Conservation (phyloP, 2,329 filamentous ascomycete genomes). For the Diaporthe sp. region DNA sequence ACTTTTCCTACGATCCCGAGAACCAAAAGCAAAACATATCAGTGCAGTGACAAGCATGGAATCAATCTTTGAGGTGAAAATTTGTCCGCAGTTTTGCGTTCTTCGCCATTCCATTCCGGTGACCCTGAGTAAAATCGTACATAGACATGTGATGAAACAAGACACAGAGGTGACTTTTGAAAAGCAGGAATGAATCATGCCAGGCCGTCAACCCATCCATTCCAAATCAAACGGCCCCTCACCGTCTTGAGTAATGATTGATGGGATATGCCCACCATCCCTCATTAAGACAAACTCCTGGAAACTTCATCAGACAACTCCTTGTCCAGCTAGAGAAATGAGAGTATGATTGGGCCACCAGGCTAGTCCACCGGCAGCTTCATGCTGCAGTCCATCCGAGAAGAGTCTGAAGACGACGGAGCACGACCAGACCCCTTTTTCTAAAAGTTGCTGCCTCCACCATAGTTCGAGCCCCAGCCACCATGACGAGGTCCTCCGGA, state of each 20-base stretch:
- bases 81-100: conserved; percentile 29
- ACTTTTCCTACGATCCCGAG: conserved; percentile 5
- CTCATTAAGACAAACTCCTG: conserved; percentile 30
- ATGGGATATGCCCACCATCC: conserved; percentile 21
- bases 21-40: conserved; percentile 11
- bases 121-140: conserved; percentile 34
- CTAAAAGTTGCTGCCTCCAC: conserved; percentile 36
- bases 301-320: conserved; percentile 19
- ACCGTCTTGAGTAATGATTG: conserved; percentile 8
- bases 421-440: conserved; percentile 27
- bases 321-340: conserved; percentile 12
- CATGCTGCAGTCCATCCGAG: conserved; percentile 6
- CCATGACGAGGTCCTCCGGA: conserved; percentile 57
- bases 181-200: conserved; percentile 32
- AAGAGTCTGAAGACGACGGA: conserved; percentile 31
- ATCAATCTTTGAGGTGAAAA: conserved; percentile 5
- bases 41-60: conserved; percentile 5
- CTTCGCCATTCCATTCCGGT: conserved; percentile 31
- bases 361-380: conserved; percentile 23
- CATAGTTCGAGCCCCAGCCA: conserved; percentile 73
- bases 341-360: conserved; percentile 15
- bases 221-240: conserved; percentile 12
- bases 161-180: conserved; percentile 28
- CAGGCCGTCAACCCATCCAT: conserved; percentile 11
- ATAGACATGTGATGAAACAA: conserved; percentile 35